Evolutionary conservation across 352 stramenopile species (phyloP), one percentile per base, ranked within the genome.

Genomic region (Phytopythium cucurbitacearum): DNA sequence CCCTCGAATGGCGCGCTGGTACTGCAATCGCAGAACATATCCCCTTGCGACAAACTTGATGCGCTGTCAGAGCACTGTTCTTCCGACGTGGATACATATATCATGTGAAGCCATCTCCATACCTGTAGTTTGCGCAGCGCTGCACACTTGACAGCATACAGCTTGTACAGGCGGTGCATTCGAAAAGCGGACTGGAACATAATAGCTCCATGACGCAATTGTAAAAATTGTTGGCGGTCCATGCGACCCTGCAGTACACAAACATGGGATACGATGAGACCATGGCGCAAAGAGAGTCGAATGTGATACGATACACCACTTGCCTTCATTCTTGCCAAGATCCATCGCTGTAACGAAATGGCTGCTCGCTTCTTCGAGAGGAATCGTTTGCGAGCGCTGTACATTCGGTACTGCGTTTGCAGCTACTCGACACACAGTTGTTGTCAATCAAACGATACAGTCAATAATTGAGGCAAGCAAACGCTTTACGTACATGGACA

Each of bases 331-430:
- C 64, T 58, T 8, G 77, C 74, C 21, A 78, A 61, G 11, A 72
- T 52, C 60, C 70, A 82, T 41, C 64, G 69, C 49, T 91, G 80
- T 15, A 93, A 88, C 6, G 59, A 58, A 21, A 80, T 63, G 4
- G 59, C 61, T 13, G 80, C 73, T 11, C 57, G 56, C 12, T 60
- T 66, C 55, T 69, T 61, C 0, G 40, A 48, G 40, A 68, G 49
- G 44, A 74, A 93, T 16, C 62, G 58, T 55, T 88, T 86, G 15
- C 79, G 62, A 21, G 66, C 65, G 21, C 64, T 76, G 39, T 85
- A 88, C 80, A 86, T 86, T 34, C 82, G 76, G 37, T 82, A 91
- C 21, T 84, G 74, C 3, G 67, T 82, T 71, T 93, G 80, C 8
- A 92, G 56, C 82, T 92, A 55, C 21, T 28, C 21, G 21, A 28